Evolutionary conservation across 345 rosid species (phyloP), one percentile per base, ranked within the genome.

Genomic region (Garcia nutans): DNA sequence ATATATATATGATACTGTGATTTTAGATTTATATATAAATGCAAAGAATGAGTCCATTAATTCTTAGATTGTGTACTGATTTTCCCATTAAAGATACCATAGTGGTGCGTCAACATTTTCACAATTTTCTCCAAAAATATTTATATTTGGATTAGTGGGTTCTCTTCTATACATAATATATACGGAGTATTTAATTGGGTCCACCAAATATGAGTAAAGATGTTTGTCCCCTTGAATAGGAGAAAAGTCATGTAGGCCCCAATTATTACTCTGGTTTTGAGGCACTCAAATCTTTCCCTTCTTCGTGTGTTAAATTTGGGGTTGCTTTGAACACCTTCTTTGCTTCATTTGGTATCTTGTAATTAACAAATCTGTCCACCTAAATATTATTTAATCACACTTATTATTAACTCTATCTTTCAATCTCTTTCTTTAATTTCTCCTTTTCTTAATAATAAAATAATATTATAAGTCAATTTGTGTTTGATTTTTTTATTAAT

Each of bases 201-300:
- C 74, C 74, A 37, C 70, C 8, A 52, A 74, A 77, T 70, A 71
- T 64, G 60, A 65, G 50, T 2, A 42, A 7, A 24, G 76, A 77
- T 71, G 71, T 15, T 57, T 77, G 80, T 77, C 76, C 42, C 70
- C 56, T 33, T 50, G 13, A 69, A 61, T 47, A 70, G 52, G 19
- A 45, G 50, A 68, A 62, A 49, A 62, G 74, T 11, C 59, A 15
- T 41, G 74, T 70, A 49, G 70, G 63, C 69, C 63, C 13, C 44
- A 15, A 28, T 68, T 45, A 26, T 1, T 56, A 33, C 23, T 15
- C 47, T 9, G 2, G 20, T 41, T 37, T 37, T 3, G 33, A 5
- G 47, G 65, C 28, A 22, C 37, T 24, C 41, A 47, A 71, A 45
- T 37, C 41, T 37, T 52, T 24, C 52, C 41, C 22, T 1, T 5